Percentiles rank a stretch among this genome's conserved stretches.
Conservation (phyloP, 2,329 filamentous ascomycete genomes). For the Colletotrichum coccodes region DNA sequence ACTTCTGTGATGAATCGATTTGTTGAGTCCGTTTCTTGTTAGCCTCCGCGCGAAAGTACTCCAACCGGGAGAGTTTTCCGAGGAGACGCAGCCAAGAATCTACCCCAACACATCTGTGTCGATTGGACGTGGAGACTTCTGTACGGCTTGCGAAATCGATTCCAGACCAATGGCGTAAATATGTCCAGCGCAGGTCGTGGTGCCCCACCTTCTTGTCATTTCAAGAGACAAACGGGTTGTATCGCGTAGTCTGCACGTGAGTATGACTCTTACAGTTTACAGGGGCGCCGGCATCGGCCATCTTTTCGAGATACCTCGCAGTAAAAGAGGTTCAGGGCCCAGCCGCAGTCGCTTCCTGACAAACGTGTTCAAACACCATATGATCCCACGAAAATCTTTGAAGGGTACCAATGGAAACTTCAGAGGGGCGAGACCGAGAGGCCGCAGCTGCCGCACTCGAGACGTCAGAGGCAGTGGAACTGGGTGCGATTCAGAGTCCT, state of each 20-base stretch:
- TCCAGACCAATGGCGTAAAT: not conserved
- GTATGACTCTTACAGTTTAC: constrained; percentile 24
- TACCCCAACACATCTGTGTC: constrained; percentile 10
- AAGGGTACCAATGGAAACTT: not conserved
- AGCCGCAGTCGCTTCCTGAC: not conserved
- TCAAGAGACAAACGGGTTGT: constrained; percentile 5
- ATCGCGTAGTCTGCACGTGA: not conserved
- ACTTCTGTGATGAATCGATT: too few relatives aligned
- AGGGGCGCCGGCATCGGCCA: too few relatives aligned
- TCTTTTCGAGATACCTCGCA: not conserved
- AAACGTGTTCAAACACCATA: not conserved
- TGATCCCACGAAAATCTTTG: not conserved
- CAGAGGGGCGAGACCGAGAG: not conserved
- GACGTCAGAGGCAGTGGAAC: not conserved
- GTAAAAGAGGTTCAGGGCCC: not conserved
- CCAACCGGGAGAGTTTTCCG: not conserved
- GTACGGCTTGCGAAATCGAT: not conserved
- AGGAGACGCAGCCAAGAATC: not conserved
- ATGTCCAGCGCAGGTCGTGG: not conserved
- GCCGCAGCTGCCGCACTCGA: not conserved
- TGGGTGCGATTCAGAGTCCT: not conserved
- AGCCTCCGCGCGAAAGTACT: not conserved
- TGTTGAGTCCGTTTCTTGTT: not conserved
- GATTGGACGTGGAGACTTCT: constrained; percentile 10
- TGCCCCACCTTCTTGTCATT: not conserved